Base-by-base conservation (phyloP, 495 filamentous ascomycete genomes). In the Platismatia glauca region DNA sequence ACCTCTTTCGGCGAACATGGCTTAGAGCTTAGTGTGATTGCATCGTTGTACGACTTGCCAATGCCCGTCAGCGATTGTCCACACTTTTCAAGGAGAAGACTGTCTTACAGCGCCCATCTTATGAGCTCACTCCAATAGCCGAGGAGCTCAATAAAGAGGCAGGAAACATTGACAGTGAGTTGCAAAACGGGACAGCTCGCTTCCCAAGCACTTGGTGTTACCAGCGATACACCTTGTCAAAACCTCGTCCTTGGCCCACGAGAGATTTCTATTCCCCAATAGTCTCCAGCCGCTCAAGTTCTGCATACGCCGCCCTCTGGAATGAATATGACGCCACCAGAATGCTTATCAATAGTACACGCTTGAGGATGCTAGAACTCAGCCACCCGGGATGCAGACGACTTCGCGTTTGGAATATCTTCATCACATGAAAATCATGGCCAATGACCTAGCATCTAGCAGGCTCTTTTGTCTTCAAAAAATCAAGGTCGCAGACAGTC, bases 261-360 rank as follows among this genome's bases (percentile, higher is more conserved):
- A 55, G 52, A 31, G 4, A 55, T 55, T 55, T 15, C 8, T 31
- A 55, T 31, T 55, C 52, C 11, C 13, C 13, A 31, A 8, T 34
- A 1, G 52, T 55, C 27, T 55, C 13, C 33, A 55, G 27, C 18
- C 31, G 31, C 20, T 55, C 52, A 31, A 34, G 18, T 8, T 6
- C 6, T 55, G 52, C 13, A n/a, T 29, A 16, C 33, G 52, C 52
- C 3, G 24, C 52, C 7, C 2, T 34, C 18, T 55, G 52, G 52
- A 55, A 31, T 31, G 24, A 31, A 31, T 55, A 55, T 1, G 29
- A 0, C 33, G 52, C 52, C 13, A 31, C 52, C 5, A 55, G 52
- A 31, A 55, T 55, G 52, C 52, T 55, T 11, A n/a, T 55, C 18
- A 34, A 55, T 15, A 55, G 52, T 31, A 34, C 52, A 31, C 52